A percentile compares a stretch with the other conserved stretches of the same genome.
phyloP scores from a whole-genome alignment of 371 early-diverging fungal species.

The Mortierella sp. region DNA sequence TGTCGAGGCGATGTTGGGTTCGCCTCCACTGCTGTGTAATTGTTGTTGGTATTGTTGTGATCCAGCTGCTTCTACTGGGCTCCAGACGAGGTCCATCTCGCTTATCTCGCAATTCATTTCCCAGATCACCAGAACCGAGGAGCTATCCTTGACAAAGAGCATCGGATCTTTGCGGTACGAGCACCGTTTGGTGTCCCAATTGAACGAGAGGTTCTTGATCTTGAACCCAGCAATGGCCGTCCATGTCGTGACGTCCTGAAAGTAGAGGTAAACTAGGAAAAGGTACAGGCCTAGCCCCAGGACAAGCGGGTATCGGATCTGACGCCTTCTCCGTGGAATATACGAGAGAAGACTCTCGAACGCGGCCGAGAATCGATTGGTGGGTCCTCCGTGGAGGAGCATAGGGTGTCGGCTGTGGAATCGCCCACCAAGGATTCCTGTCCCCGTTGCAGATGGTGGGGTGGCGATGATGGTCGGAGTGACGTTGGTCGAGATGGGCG shows the following conservation, averaged over 20 bases:
- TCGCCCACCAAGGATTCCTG: slow-evolving; percentile 29
- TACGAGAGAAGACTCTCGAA: slow-evolving; percentile 27
- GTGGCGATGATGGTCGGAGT: slow-evolving; percentile 54
- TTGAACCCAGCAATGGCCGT: slow-evolving; percentile 63
- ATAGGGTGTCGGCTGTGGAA: slow-evolving; percentile 51
- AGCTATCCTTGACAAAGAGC: slow-evolving; percentile 66
- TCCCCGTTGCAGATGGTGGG: slow-evolving; percentile 50
- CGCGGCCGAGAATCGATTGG: slow-evolving; percentile 21
- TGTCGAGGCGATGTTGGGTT: slow-evolving; percentile 27
- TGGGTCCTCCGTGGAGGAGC: slow-evolving; percentile 45
- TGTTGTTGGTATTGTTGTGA: not conserved
- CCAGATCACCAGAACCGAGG: slow-evolving; percentile 70
- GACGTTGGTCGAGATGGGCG: slow-evolving; percentile 51
- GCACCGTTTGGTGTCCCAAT: slow-evolving; percentile 65
- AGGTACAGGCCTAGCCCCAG: slow-evolving; percentile 38
- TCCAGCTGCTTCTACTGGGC: slow-evolving; percentile 10
- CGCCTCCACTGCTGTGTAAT: not conserved
- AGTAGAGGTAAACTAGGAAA: slow-evolving; percentile 54
- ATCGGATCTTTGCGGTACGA: slow-evolving; percentile 69
- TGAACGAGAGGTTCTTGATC: slow-evolving; percentile 66
- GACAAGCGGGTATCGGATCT: slow-evolving; percentile 55
- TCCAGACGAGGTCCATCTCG: slow-evolving; percentile 64
- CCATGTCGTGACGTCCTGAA: slow-evolving; percentile 57
- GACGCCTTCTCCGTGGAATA: slow-evolving; percentile 58
- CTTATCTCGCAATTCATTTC: slow-evolving; percentile 68